Evolutionary conservation across 2,329 filamentous ascomycete genomes (phyloP).

Genomic region (Periconia sp.): DNA sequence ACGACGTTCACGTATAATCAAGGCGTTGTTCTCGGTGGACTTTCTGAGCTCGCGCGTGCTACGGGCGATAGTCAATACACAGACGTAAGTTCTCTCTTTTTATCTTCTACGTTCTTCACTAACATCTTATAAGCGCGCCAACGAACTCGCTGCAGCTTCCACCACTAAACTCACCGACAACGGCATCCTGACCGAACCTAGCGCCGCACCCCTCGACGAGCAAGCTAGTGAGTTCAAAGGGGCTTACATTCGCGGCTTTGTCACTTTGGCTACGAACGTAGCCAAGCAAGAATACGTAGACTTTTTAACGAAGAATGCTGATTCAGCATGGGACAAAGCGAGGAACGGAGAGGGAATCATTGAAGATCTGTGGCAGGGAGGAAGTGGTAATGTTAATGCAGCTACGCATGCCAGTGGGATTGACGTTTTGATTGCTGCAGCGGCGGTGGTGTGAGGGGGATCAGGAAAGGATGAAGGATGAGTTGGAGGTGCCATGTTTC

Average conservation of each 20-base stretch:
- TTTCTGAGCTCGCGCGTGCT: conserved; percentile 59
- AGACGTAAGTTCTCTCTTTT: conserved; percentile 2
- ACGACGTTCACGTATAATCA: conserved; percentile 65
- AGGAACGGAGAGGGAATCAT: conserved; percentile 53
- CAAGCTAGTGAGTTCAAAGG: conserved; percentile 46
- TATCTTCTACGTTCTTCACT: not conserved
- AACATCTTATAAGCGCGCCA: conserved; percentile 22
- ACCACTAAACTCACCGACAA: conserved; percentile 31
- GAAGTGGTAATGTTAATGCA: conserved; percentile 56
- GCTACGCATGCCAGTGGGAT: conserved; percentile 68
- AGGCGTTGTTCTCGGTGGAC: conserved; percentile 62
- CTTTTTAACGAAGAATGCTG: conserved; percentile 43
- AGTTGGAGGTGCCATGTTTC: too few species aligned
- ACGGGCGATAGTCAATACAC: conserved; percentile 42
- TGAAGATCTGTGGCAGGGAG: conserved; percentile 66
- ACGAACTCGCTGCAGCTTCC: conserved; percentile 33
- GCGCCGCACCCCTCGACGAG: conserved; percentile 26
- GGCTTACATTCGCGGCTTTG: conserved; percentile 42
- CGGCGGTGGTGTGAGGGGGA: conserved; percentile 5
- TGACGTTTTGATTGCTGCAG: conserved; percentile 66
- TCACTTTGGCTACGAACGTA: conserved; percentile 33
- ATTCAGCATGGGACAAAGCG: conserved; percentile 35
- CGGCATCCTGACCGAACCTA: conserved; percentile 41
- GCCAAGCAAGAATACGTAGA: conserved; percentile 26
- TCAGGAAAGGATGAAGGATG: too few species aligned